Conservation (phyloP, 1,284 basidiomycete genomes). For the Ceratobasidium sp. region DNA sequence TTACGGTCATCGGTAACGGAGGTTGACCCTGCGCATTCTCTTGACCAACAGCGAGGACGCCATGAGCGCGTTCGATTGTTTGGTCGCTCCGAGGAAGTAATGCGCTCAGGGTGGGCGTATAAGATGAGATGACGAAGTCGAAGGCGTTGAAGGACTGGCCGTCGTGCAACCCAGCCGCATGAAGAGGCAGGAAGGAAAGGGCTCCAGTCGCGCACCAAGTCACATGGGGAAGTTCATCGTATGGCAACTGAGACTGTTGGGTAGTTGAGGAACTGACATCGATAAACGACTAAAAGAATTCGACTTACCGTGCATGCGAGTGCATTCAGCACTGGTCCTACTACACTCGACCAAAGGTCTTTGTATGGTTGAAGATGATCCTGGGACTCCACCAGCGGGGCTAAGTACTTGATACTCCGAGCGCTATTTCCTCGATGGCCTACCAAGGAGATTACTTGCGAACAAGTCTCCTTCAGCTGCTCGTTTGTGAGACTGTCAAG, state of each 20-base stretch:
- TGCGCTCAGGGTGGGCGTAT: slow-evolving; percentile 3
- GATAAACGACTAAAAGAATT: not conserved
- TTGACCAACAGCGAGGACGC: slow-evolving; percentile 37
- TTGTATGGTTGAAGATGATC: not conserved
- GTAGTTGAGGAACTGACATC: not conserved
- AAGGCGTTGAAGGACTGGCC: not conserved
- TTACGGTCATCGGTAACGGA: not conserved
- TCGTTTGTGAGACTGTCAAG: not conserved
- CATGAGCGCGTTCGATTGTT: not conserved
- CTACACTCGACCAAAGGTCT: slow-evolving; percentile 23
- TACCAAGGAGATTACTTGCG: not conserved
- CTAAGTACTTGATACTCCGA: not conserved
- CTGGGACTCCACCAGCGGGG: not conserved
- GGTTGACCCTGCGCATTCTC: slow-evolving; percentile 4
- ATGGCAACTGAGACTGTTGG: not conserved
- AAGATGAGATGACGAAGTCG: slow-evolving; percentile 9
- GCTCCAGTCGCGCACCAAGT: slow-evolving; percentile 25
- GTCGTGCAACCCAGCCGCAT: slow-evolving; percentile 4
- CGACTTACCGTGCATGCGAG: not conserved
- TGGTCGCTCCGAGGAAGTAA: not conserved
- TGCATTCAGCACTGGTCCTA: slow-evolving; percentile 19
- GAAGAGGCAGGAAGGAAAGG: slow-evolving; percentile 16
- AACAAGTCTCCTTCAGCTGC: not conserved
- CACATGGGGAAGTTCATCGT: not conserved
- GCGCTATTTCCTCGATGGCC: not conserved